A percentile compares a stretch with the other conserved stretches of the same genome.
Conservation (phyloP, 106 monocot species). For the Acorus gramineus region DNA sequence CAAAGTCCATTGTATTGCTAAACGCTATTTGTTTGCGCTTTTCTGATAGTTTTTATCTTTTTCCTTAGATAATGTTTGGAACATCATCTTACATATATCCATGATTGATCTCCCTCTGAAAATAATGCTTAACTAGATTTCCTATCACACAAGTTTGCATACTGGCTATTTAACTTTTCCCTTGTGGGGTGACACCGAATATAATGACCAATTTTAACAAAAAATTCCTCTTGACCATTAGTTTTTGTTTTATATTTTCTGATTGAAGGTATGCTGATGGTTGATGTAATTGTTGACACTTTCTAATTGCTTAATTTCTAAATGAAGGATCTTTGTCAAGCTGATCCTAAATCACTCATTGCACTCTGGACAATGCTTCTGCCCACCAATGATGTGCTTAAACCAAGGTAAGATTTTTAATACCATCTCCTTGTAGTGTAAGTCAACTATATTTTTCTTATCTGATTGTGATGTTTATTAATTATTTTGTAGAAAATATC, state of each 20-base stretch:
- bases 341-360: slow-evolving; percentile 79
- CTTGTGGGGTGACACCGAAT: too few species aligned
- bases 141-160: too few species aligned
- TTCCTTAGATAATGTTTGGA: too few species aligned
- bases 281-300: background rate
- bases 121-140: too few species aligned
- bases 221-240: background rate
- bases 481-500: slow-evolving; percentile 49
- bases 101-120: too few species aligned
- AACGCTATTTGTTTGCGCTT: too few species aligned
- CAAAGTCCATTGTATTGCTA: too few species aligned
- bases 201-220: too few species aligned
- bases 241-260: background rate
- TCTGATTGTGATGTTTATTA: slow-evolving; percentile 2
- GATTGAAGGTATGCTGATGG: background rate
- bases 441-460: slow-evolving; percentile 2
- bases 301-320: background rate
- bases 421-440: background rate
- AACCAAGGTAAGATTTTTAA: slow-evolving; percentile 35
- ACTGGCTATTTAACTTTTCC: too few species aligned
- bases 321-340: slow-evolving; percentile 71
- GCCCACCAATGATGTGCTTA: slow-evolving; percentile 78
- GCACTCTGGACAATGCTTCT: slow-evolving; percentile 81
- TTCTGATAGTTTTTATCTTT: too few species aligned
- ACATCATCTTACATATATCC: too few species aligned